Percentiles rank a stretch among this genome's conserved stretches.
These are phyloP conservation scores for Tritrichomonas musculus DNA, from an alignment of 208 protist genomes.

Conservation along the genomic window DNA sequence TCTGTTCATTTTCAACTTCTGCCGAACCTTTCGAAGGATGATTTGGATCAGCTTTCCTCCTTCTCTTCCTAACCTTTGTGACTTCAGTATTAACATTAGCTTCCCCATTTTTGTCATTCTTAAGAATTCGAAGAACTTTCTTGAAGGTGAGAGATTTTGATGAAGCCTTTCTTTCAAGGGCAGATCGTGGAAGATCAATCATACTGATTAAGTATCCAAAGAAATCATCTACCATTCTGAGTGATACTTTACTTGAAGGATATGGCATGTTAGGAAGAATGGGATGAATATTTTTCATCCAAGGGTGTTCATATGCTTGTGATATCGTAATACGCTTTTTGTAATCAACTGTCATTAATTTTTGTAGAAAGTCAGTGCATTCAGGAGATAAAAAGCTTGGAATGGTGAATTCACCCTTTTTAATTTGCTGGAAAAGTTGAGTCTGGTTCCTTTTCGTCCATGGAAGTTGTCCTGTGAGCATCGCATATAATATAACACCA, in stretches of 20 bases:
- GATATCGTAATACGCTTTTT: not conserved
- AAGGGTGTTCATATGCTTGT: not conserved
- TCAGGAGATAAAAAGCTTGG: not conserved
- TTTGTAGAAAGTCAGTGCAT: not conserved
- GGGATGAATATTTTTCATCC: not conserved
- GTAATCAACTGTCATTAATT: not conserved
- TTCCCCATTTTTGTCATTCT: too few relatives aligned
- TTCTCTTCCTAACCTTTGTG: too few relatives aligned
- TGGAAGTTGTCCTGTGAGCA: constrained; percentile 1
- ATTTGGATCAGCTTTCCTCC: too few relatives aligned
- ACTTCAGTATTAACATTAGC: too few relatives aligned
- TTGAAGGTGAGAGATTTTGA: too few relatives aligned
- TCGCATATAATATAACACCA: constrained; percentile 6
- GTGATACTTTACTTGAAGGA: not conserved
- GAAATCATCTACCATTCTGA: not conserved
- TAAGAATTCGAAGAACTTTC: too few relatives aligned
- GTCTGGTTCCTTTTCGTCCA: constrained; percentile 20
- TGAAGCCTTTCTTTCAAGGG: too few relatives aligned
- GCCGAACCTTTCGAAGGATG: too few relatives aligned
- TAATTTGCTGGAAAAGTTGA: constrained; percentile 19
- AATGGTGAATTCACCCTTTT: not conserved
- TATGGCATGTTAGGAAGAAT: too few relatives aligned
- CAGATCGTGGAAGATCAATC: too few relatives aligned
- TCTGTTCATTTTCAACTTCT: too few relatives aligned
- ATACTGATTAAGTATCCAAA: not conserved